These are phyloP conservation scores for Candida morakotiae DNA, from an alignment of 805 yeast species.

Conservation along the genomic window DNA sequence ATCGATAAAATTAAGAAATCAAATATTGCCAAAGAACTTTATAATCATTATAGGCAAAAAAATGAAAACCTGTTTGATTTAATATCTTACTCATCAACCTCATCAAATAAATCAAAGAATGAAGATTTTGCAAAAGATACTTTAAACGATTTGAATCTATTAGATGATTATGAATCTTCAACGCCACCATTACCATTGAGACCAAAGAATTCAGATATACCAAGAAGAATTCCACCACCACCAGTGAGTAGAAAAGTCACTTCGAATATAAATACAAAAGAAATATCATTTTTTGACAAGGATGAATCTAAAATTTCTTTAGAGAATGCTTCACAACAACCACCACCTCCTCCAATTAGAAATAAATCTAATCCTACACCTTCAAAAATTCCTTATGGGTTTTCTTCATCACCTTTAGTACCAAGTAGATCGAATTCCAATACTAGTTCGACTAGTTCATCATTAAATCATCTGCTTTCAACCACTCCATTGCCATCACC, in stretches of 20 bases:
- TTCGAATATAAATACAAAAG: conserved; percentile 17
- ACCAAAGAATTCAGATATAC: conserved; percentile 12
- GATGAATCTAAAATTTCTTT: too few species aligned
- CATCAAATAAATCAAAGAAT: conserved; percentile 3
- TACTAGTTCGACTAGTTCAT: conserved; percentile 22
- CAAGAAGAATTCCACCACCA: conserved; percentile 19
- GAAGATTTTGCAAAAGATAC: conserved; percentile 22
- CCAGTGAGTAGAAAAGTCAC: conserved; percentile 14
- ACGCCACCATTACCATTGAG: conserved; percentile 8
- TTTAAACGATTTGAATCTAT: conserved; percentile 32
- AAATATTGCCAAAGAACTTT: conserved; percentile 23
- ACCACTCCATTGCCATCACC: conserved; percentile 6
- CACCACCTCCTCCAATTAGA: background rate
- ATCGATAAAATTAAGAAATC: conserved; percentile 45
- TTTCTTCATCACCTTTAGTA: conserved; percentile 34
- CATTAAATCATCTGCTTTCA: conserved; percentile 19
- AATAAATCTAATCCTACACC: background rate
- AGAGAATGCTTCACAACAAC: background rate
- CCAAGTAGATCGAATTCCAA: conserved; percentile 32
- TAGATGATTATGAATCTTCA: conserved; percentile 21
- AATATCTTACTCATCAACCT: background rate
- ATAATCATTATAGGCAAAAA: conserved; percentile 26
- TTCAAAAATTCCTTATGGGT: conserved; percentile 26
- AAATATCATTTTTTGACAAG: too few species aligned
- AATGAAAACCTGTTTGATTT: conserved; percentile 14